phyloP scores from a whole-genome alignment of 371 early-diverging fungal species.

The Chytridiales sp. region DNA sequence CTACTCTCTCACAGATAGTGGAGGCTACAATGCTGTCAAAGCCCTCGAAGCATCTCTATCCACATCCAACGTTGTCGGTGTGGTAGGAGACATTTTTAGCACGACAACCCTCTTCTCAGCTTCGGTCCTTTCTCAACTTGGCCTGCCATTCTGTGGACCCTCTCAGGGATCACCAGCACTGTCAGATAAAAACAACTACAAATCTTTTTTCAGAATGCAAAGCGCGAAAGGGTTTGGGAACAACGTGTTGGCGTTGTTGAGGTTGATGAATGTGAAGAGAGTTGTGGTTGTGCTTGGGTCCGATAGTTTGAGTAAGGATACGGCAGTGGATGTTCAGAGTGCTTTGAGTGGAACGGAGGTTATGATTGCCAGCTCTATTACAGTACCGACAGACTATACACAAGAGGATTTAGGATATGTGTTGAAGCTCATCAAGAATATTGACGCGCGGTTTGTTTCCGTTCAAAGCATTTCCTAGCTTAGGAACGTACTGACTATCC shows the following conservation, averaged over 20 bases:
- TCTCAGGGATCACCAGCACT: too few species aligned
- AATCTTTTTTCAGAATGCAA: too few species aligned
- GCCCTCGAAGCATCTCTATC: too few species aligned
- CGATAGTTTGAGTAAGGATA: constrained; percentile 15
- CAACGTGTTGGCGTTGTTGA: constrained; percentile 12
- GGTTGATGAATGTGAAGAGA: constrained; percentile 15
- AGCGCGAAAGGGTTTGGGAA: constrained; percentile 15
- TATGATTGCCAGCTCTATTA: constrained; percentile 19
- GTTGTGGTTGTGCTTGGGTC: constrained; percentile 22
- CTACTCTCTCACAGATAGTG: constrained; percentile 21
- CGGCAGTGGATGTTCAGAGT: background rate
- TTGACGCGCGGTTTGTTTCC: too few species aligned
- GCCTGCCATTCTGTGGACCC: constrained; percentile 32
- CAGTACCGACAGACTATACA: constrained; percentile 5
- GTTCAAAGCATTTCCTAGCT: background rate
- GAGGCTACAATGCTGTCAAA: constrained; percentile 26
- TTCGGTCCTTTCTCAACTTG: too few species aligned
- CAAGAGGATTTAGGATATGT: constrained; percentile 21
- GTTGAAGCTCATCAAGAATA: constrained; percentile 3
- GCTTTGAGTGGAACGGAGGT: constrained; percentile 9
- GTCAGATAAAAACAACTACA: too few species aligned
- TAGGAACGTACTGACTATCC: too few species aligned
- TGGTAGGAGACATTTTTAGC: constrained; percentile 21
- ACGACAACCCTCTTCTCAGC: constrained; percentile 23
- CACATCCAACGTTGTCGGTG: constrained; percentile 10